Percentiles rank a stretch among this genome's conserved stretches.
These are phyloP conservation scores for Ogataea dorogensis DNA, from an alignment of 805 yeast species.

Conservation along the genomic window DNA sequence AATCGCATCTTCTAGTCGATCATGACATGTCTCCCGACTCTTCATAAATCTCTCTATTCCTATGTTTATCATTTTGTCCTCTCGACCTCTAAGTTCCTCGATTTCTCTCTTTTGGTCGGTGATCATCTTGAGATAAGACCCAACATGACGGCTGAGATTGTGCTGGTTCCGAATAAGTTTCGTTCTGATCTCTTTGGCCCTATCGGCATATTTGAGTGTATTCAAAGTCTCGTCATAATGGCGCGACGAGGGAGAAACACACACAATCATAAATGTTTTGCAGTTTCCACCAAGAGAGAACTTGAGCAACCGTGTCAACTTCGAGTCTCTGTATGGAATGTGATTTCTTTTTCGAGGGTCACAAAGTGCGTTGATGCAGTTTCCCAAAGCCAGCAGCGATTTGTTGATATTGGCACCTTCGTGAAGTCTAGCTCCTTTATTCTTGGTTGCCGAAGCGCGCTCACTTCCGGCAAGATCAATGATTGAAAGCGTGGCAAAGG, in stretches of 20 bases:
- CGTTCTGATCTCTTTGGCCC: constrained; percentile 89
- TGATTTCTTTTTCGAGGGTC: constrained; percentile 66
- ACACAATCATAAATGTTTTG: constrained; percentile 93
- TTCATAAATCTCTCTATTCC: constrained; percentile 36
- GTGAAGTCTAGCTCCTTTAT: constrained; percentile 73
- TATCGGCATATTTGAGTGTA: constrained; percentile 84
- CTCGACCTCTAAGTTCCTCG: constrained; percentile 60
- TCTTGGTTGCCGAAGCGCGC: constrained; percentile 85
- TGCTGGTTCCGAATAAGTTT: constrained; percentile 72
- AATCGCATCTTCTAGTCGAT: constrained; percentile 41
- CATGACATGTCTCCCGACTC: constrained; percentile 39
- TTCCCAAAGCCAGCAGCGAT: constrained; percentile 85
- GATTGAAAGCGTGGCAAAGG: constrained; percentile 77
- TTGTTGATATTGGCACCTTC: constrained; percentile 95
- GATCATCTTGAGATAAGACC: constrained; percentile 79
- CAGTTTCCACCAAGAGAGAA: constrained; percentile 93
- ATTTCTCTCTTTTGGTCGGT: constrained; percentile 77
- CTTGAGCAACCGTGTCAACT: constrained; percentile 80
- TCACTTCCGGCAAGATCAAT: constrained; percentile 96
- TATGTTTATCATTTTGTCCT: constrained; percentile 40
- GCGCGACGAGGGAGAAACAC: constrained; percentile 79
- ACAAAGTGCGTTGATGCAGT: constrained; percentile 90
- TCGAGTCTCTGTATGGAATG: constrained; percentile 89
- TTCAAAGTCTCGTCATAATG: constrained; percentile 94
- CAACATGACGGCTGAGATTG: constrained; percentile 77